Evolutionary conservation across 2,329 filamentous ascomycete genomes (phyloP), one percentile per base, ranked within the genome.

Genomic region (Leptographium procerum): DNA sequence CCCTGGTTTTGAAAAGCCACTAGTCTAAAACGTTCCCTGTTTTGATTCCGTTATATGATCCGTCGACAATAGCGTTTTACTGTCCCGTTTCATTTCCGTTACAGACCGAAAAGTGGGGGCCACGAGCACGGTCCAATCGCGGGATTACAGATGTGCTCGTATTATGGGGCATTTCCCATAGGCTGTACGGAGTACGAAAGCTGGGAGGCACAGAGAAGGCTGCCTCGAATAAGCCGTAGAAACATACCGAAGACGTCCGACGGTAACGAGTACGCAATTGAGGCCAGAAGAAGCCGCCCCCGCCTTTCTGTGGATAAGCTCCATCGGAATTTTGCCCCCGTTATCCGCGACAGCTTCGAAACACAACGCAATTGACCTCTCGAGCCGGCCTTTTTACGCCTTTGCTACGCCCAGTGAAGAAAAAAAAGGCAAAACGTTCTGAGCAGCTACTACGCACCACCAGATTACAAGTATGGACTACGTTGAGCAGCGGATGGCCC

Each of bases 401-500:
- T n/a, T n/a, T 6, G 31, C 36, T 22, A 43, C n/a, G 7, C 8
- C 40, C 16, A 43, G 19, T n/a, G 40, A 43, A 19, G 16, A 19
- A 43, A 43, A 43, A 10, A 33, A 33, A n/a, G n/a, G n/a, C n/a
- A n/a, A n/a, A n/a, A n/a, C n/a, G n/a, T n/a, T n/a, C n/a, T n/a
- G n/a, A n/a, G n/a, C n/a, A n/a, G 31, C 31, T 33, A 16, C 36
- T 19, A 19, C 47, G 11, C 47, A 50, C 14, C 19, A n/a, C n/a
- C n/a, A n/a, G n/a, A n/a, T n/a, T n/a, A n/a, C n/a, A n/a, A n/a
- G n/a, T n/a, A 83, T 83, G 80, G 80, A 83, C 59, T 80, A 83
- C 73, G 76, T 82, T 65, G 74, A 81, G 67, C 75, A 80, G 61
- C 77, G 78, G 62, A 73, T 82, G 66, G 75, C 74, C 64, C 75